These are phyloP conservation scores for Cryptococcus jaspeensis DNA, from an alignment of 1,284 basidiomycete species.

Conservation along the genomic window DNA sequence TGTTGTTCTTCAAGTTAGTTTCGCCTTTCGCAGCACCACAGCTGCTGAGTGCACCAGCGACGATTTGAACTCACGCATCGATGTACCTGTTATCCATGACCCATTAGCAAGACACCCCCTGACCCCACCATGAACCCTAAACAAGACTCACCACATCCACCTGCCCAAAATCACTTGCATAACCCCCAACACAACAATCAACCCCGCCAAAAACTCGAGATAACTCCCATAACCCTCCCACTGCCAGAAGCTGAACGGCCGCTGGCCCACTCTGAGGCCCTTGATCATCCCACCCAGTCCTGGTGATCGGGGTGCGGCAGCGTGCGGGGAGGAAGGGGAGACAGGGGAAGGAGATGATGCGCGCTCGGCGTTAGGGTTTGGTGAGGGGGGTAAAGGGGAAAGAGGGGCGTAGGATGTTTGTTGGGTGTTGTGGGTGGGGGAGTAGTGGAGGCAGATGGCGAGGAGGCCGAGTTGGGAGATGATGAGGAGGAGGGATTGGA, in stretches of 20 bases:
- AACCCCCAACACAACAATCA: slow-evolving; percentile 49
- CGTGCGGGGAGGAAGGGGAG: background rate
- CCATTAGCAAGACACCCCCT: background rate
- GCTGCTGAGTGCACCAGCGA: no score
- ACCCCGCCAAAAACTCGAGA: slow-evolving; percentile 53
- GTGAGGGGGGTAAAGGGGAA: slow-evolving; percentile 21
- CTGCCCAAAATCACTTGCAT: slow-evolving; percentile 43
- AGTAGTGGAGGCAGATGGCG: slow-evolving; percentile 54
- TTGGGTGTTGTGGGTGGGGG: slow-evolving; percentile 18
- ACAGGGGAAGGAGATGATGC: slow-evolving; percentile 1
- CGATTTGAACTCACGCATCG: slow-evolving; percentile 36
- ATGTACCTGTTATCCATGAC: slow-evolving; percentile 35
- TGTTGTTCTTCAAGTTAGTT: slow-evolving; percentile 28
- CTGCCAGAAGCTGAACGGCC: slow-evolving; percentile 55
- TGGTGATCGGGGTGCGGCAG: background rate
- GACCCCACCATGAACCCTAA: background rate
- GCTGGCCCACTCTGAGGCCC: slow-evolving; percentile 4
- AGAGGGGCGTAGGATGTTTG: slow-evolving; percentile 24
- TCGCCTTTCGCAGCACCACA: background rate
- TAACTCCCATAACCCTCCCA: slow-evolving; percentile 53
- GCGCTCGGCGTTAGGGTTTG: background rate
- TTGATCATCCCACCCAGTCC: slow-evolving; percentile 7
- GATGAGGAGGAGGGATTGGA: slow-evolving; percentile 55
- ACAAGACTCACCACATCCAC: slow-evolving; percentile 38
- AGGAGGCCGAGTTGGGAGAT: slow-evolving; percentile 54